A percentile compares a stretch with the other conserved stretches of the same genome.
Conservation (phyloP, 805 yeast species). For the Dipodascopsis uninucleata region DNA sequence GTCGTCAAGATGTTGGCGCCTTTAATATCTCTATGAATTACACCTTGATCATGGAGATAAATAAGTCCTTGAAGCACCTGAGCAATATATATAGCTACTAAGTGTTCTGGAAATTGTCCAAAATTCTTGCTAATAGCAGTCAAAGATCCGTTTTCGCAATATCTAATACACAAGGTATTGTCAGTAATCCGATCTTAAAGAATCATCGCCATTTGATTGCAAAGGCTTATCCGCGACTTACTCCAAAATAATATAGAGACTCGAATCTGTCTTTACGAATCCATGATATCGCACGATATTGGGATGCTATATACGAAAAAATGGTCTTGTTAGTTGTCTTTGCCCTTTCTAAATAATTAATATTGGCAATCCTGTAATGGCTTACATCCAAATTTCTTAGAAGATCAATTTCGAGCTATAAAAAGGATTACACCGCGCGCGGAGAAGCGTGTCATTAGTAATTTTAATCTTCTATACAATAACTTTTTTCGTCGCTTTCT, state of each 20-base stretch:
- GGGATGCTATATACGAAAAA: constrained; percentile 41
- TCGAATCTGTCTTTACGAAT: constrained; percentile 51
- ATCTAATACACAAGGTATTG: constrained; percentile 22
- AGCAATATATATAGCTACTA: constrained; percentile 47
- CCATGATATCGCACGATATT: constrained; percentile 69
- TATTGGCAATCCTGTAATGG: neutral
- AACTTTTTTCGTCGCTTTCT: too few species aligned
- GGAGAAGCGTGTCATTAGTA: too few species aligned
- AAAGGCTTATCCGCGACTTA: constrained; percentile 30
- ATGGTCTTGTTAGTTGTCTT: neutral
- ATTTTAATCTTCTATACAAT: too few species aligned
- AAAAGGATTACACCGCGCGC: constrained; percentile 30
- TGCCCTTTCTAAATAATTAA: neutral
- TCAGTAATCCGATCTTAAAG: neutral
- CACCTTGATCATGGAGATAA: constrained; percentile 67
- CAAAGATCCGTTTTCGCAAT: constrained; percentile 62
- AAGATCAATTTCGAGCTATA: constrained; percentile 66
- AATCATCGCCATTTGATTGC: neutral
- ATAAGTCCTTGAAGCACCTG: constrained; percentile 59
- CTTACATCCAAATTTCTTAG: constrained; percentile 52
- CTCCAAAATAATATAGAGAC: constrained; percentile 61
- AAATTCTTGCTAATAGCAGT: constrained; percentile 50
- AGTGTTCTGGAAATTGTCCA: constrained; percentile 53
- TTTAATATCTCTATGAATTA: constrained; percentile 73
- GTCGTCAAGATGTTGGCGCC: constrained; percentile 69